A percentile compares a stretch with the other conserved stretches of the same genome.
Evolutionary conservation across 306 rosid genomes (phyloP).

Genomic region (Lathyrus sativus): DNA sequence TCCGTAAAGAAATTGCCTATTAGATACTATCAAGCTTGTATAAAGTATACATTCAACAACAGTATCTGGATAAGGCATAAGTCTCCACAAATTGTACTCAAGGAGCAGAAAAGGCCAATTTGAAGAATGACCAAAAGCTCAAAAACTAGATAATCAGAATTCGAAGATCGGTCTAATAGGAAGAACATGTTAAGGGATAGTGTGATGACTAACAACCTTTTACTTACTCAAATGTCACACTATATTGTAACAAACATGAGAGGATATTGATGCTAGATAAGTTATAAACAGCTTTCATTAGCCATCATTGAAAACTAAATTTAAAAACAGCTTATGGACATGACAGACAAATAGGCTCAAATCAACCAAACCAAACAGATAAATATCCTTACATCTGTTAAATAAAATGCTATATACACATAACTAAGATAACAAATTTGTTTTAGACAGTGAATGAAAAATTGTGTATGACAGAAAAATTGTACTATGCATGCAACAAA

Average conservation of each 20-base stretch:
- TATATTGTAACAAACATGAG: slow-evolving; percentile 5
- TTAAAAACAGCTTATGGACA: neutral
- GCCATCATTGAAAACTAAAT: neutral
- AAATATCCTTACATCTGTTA: slow-evolving; percentile 25
- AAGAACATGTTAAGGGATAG: neutral
- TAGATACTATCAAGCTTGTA: no score
- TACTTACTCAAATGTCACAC: neutral
- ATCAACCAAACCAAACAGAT: neutral
- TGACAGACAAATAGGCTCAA: neutral
- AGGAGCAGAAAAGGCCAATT: slow-evolving; percentile 5
- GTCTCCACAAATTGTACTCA: neutral
- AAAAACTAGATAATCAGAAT: slow-evolving; percentile 3
- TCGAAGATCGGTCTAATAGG: neutral
- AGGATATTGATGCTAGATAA: neutral
- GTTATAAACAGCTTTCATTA: neutral
- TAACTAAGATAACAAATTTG: slow-evolving; percentile 16
- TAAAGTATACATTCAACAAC: no score
- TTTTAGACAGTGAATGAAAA: slow-evolving; percentile 22
- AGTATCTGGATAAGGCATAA: no score
- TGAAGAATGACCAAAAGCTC: neutral
- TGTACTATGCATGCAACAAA: slow-evolving; percentile 9
- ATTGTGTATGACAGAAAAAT: slow-evolving; percentile 28
- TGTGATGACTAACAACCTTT: neutral
- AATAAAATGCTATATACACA: slow-evolving; percentile 21
- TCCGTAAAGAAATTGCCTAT: no score